phyloP scores from a whole-genome alignment of 1,284 basidiomycete genomes.

The Cutaneotrichosporon sp. region DNA sequence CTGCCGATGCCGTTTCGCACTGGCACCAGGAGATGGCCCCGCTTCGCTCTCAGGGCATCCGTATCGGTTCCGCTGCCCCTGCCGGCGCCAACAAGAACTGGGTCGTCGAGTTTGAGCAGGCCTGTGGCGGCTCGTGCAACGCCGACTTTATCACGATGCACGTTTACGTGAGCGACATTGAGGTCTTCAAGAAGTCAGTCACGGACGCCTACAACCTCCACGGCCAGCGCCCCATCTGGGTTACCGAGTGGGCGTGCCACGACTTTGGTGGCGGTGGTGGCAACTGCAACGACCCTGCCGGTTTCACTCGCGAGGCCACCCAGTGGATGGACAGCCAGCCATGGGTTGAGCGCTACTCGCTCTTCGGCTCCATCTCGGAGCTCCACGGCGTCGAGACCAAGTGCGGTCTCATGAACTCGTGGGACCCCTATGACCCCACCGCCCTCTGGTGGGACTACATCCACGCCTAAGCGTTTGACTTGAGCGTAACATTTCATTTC shows the following conservation, averaged over 20 bases:
- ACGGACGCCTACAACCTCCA: neutral
- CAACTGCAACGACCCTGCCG: neutral
- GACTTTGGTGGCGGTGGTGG: neutral
- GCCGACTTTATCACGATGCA: slow-evolving; percentile 8
- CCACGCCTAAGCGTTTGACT: neutral
- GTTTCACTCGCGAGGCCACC: neutral
- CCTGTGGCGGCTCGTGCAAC: neutral
- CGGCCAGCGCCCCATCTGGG: slow-evolving; percentile 3
- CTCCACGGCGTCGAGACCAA: slow-evolving; percentile 2
- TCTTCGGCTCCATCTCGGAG: slow-evolving; percentile 5
- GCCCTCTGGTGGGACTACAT: neutral
- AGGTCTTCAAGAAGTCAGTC: slow-evolving; percentile 1
- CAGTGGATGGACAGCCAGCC: slow-evolving; percentile 7
- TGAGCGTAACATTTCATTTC: neutral
- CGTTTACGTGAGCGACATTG: slow-evolving; percentile 8
- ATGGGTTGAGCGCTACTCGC: slow-evolving; percentile 5
- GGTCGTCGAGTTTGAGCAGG: slow-evolving; percentile 1
- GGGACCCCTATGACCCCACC: neutral
- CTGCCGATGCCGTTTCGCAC: neutral
- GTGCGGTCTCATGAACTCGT: slow-evolving; percentile 3
- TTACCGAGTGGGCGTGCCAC: slow-evolving; percentile 7
- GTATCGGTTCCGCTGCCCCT: neutral
- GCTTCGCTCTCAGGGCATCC: neutral
- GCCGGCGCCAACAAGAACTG: neutral
- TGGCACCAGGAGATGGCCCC: slow-evolving; percentile 2